Conservation (phyloP, 2,329 filamentous ascomycete genomes). For the Pseudogymnoascus sp. region DNA sequence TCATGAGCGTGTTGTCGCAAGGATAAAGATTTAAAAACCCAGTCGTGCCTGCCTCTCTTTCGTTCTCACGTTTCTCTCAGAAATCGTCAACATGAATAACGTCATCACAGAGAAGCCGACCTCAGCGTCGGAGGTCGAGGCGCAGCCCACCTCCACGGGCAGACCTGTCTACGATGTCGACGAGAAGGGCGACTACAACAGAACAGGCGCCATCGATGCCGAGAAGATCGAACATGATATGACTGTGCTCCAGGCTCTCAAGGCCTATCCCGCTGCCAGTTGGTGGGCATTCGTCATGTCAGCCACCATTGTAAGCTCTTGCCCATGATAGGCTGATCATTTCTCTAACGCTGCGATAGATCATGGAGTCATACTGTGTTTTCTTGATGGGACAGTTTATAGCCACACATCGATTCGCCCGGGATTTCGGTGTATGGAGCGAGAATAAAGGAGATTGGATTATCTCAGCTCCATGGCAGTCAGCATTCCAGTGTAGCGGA, state of each 20-base stretch:
- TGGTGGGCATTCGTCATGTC: constrained; percentile 51
- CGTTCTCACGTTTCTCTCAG: constrained; percentile 23
- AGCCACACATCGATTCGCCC: constrained; percentile 40
- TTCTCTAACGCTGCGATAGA: constrained; percentile 11
- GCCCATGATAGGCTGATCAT: constrained; percentile 9
- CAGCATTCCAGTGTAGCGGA: constrained; percentile 47
- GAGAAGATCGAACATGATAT: constrained; percentile 39
- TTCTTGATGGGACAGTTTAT: constrained; percentile 56
- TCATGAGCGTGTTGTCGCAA: constrained; percentile 17
- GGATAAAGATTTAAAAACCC: constrained; percentile 30
- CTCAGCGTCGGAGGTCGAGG: constrained; percentile 10
- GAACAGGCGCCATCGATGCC: constrained; percentile 20
- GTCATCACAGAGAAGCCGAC: constrained; percentile 15
- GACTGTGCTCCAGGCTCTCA: constrained; percentile 42
- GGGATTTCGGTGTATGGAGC: constrained; percentile 39
- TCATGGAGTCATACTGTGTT: constrained; percentile 56
- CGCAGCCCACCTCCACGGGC: constrained; percentile 20
- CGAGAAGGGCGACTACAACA: constrained; percentile 24
- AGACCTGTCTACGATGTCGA: constrained; percentile 29
- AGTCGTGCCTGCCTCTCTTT: constrained; percentile 24
- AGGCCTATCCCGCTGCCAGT: constrained; percentile 34
- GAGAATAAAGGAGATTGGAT: constrained; percentile 23
- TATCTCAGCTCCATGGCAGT: constrained; percentile 50
- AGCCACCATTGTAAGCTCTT: constrained; percentile 42
- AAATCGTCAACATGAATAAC: constrained; percentile 18